Conservation (phyloP, 2,329 filamentous ascomycete genomes). For the Rhinocladiella similis region DNA sequence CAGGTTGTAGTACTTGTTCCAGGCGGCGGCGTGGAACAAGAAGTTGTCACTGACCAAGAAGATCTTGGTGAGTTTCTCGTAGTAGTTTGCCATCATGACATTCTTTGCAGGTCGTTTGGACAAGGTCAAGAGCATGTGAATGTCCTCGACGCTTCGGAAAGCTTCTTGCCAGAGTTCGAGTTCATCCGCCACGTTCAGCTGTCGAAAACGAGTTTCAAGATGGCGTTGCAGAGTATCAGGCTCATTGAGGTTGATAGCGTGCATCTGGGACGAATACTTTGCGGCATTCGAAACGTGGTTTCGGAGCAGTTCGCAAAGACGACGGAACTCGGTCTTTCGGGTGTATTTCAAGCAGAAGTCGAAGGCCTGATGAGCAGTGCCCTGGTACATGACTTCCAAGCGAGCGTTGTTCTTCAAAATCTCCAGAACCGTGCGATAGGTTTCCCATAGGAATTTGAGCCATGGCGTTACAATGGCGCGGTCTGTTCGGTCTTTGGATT, state of each 20-base stretch:
- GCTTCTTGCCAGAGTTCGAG: constrained; percentile 99
- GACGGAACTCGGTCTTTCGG: constrained; percentile 98
- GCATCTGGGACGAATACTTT: constrained; percentile 99
- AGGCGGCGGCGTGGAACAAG: constrained; percentile 96
- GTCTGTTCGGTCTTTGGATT: constrained; percentile 95
- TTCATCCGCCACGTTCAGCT: constrained; percentile 96
- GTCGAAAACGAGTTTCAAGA: constrained; percentile 96
- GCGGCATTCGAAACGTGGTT: constrained; percentile 99
- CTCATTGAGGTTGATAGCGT: constrained; percentile 98
- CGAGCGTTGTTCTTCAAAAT: constrained; percentile 99
- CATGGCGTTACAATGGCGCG: constrained; percentile 97
- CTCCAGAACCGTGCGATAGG: constrained; percentile 95
- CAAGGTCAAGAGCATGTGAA: constrained; percentile 92
- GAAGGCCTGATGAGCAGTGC: constrained; percentile 95
- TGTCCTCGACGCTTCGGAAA: constrained; percentile 98
- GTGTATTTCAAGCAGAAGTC: constrained; percentile 98
- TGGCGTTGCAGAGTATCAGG: constrained; percentile 96
- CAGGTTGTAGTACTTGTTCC: constrained; percentile 96
- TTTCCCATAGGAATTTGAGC: constrained; percentile 99
- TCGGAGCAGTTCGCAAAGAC: constrained; percentile 94
- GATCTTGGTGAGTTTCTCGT: constrained; percentile 97
- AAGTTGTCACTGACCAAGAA: constrained; percentile 99
- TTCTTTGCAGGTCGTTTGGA: constrained; percentile 99
- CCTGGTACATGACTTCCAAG: constrained; percentile 96
- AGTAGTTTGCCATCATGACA: constrained; percentile 99